Evolutionary conservation across 208 protist species (phyloP).

Genomic region (Trypanosoma avium): DNA sequence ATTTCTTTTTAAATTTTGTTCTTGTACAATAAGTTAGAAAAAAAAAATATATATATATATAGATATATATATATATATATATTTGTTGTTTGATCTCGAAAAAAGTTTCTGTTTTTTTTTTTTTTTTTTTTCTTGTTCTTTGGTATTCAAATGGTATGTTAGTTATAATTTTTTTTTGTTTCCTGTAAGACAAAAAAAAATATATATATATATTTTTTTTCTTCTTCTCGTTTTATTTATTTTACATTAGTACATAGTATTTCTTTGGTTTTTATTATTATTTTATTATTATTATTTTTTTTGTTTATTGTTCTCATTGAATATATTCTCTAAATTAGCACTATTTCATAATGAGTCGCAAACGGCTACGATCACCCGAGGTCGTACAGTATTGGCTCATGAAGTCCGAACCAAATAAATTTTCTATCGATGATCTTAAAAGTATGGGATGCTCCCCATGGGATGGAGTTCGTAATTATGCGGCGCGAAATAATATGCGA

Average conservation of each 20-base stretch:
- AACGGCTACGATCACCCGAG: constrained; percentile 40
- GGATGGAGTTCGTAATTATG: constrained; percentile 89
- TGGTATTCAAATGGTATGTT: neutral
- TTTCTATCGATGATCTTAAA: constrained; percentile 76
- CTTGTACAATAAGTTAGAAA: neutral
- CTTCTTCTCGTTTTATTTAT: neutral
- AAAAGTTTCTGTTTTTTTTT: neutral
- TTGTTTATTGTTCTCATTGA: neutral
- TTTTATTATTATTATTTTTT: neutral
- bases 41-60: neutral
- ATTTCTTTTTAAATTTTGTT: neutral
- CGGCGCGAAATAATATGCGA: constrained; percentile 82
- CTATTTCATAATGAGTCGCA: constrained; percentile 30
- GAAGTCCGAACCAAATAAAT: constrained; percentile 86
- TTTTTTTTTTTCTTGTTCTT: neutral
- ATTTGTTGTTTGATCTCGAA: neutral
- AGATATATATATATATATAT: too few species aligned
- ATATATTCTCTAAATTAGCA: neutral
- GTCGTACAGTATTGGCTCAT: constrained; percentile 71
- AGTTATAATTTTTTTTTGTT: neutral
- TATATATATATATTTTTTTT: neutral
- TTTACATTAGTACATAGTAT: too few species aligned
- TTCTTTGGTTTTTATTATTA: too few species aligned
- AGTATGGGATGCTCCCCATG: constrained; percentile 51
- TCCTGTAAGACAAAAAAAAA: neutral